Base-by-base conservation (phyloP, 768 basidiomycete species). In the Udeniomyces megalosporus region DNA sequence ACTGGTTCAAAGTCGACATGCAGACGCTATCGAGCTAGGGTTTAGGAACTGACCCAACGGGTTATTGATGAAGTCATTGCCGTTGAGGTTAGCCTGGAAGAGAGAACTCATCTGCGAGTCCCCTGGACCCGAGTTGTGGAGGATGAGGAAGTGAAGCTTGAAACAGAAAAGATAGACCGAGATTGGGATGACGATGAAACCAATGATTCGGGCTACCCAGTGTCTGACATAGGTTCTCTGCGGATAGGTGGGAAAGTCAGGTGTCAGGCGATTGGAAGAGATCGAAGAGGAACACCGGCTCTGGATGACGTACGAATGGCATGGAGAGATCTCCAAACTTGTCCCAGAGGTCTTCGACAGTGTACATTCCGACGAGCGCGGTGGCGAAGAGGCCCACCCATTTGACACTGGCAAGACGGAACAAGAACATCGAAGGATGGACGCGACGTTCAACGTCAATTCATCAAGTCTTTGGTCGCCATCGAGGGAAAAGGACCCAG, bases 41-140 rank as follows among this genome's bases (percentile, higher is more conserved):
- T n/a, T n/a, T n/a, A n/a, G n/a, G 7, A 51, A 65, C 80, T 15
- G 61, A 87, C 87, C 86, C 2, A 95, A 81, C 14, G 95, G 95
- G 68, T 91, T 91, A 68, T 77, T 76, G n/a, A 82, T 74, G 74
- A 96, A 97, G 71, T 95, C 89, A 70, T 96, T 99, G 17, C 95
- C 95, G 35, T 81, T 79, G 2, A 99, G 80, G 68, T 95, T 89
- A 28, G 95, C 93, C 73, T 99, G 95, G 81, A 99, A 99, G 22
- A 97, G 78, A 8, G 90, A 95, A 72, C 86, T 89, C 93, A 99
- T 99, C 72, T 97, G 93, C 1, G 93, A 86, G 71, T 99, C 93
- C 17, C 93, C 95, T 24, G 95, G 88, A 44, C 93, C 93, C 15
- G 88, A 85, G 66, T 90, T 88, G 72, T 88, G 92, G 55, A 99